Percentiles rank a stretch among this genome's conserved stretches.
These are phyloP conservation scores for Sparassis latifolia DNA, from an alignment of 1,284 basidiomycete genomes.

Conservation along the genomic window DNA sequence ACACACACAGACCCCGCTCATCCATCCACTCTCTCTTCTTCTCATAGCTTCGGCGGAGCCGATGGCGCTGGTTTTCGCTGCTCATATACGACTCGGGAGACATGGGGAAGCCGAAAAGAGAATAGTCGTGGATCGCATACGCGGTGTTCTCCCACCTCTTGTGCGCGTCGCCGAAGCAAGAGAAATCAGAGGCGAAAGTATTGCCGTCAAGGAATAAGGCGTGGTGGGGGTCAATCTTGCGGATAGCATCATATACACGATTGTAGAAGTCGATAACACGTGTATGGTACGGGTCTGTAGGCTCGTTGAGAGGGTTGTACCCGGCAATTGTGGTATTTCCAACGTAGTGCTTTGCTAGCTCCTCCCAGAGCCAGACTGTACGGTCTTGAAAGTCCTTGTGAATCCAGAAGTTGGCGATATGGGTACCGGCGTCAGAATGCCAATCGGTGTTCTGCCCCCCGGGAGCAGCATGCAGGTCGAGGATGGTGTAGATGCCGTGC, in stretches of 20 bases:
- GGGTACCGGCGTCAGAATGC: constrained; percentile 47
- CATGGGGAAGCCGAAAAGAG: constrained; percentile 63
- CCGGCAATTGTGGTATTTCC: constrained; percentile 20
- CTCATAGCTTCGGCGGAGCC: constrained; percentile 50
- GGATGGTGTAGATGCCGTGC: constrained; percentile 52
- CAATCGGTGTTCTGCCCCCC: constrained; percentile 55
- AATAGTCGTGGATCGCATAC: constrained; percentile 76
- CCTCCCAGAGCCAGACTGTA: constrained; percentile 60
- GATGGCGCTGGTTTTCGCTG: constrained; percentile 44
- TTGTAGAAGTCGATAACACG: constrained; percentile 59
- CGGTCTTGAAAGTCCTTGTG: constrained; percentile 78
- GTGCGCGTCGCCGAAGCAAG: constrained; percentile 54
- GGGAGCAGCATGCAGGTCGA: constrained; percentile 57
- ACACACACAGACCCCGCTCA: constrained; percentile 54
- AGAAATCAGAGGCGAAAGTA: constrained; percentile 73
- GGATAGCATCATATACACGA: constrained; percentile 56
- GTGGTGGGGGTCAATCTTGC: constrained; percentile 58
- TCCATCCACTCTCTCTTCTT: constrained; percentile 71
- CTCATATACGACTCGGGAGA: constrained; percentile 52
- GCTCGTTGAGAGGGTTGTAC: constrained; percentile 77
- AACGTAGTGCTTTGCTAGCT: constrained; percentile 58
- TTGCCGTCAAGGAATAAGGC: constrained; percentile 66
- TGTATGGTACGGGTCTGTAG: constrained; percentile 51
- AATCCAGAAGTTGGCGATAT: constrained; percentile 59
- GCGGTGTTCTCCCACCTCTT: constrained; percentile 58